These are phyloP conservation scores for Hawksworthiomyces lignivorus DNA, from an alignment of 2,329 filamentous ascomycete species.

Conservation along the genomic window DNA sequence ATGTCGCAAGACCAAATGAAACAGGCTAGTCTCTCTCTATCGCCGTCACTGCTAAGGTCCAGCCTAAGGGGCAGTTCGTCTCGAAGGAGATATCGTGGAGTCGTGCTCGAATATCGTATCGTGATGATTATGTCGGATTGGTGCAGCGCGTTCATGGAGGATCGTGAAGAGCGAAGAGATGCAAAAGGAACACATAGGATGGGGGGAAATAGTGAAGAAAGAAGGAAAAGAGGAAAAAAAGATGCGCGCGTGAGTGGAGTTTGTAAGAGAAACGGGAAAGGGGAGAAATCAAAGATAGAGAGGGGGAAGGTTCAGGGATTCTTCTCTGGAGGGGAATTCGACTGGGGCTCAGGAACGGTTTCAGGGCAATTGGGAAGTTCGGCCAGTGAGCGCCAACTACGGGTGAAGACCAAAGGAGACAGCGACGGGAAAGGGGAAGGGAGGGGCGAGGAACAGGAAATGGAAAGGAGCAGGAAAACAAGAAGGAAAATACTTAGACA, in stretches of 20 bases:
- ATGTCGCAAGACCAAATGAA: no score
- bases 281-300: background rate
- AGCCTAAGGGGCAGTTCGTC: no score
- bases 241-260: constrained; percentile 9
- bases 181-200: background rate
- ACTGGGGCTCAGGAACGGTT: constrained; percentile 9
- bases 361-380: constrained; percentile 4
- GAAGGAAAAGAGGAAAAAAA: constrained; percentile 1
- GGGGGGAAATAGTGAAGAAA: background rate
- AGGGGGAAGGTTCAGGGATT: background rate
- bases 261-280: background rate
- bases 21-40: no score
- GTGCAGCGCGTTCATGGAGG: no score
- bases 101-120: no score
- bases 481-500: no score
- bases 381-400: background rate
- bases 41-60: no score
- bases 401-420: background rate
- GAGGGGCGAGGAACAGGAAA: background rate
- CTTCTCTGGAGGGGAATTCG: background rate
- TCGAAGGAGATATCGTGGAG: no score
- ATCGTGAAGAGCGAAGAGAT: no score
- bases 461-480: background rate
- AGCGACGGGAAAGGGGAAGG: background rate
- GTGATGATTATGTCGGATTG: no score